phyloP scores from a whole-genome alignment of 768 basidiomycete species.

The Boletus rex-veris region DNA sequence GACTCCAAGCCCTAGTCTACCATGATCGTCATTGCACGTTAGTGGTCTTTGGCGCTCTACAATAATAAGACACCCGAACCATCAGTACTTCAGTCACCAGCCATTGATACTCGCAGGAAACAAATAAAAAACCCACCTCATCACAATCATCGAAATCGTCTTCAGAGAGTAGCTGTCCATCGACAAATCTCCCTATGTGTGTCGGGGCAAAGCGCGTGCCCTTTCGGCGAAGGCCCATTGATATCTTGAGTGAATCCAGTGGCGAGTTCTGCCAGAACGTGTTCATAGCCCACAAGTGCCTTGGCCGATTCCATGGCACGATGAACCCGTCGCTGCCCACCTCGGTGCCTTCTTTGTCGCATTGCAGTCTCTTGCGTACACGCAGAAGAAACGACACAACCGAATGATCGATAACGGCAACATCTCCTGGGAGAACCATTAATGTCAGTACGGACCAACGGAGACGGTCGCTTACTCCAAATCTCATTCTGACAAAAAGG shows the following conservation, averaged over 20 bases:
- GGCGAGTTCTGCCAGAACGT: conserved; percentile 37
- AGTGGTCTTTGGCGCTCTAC: background rate
- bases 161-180: conserved; percentile 20
- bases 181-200: conserved; percentile 41
- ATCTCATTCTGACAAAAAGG: no score
- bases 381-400: conserved; percentile 1
- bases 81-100: background rate
- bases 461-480: no score
- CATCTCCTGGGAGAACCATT: no score
- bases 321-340: conserved; percentile 23
- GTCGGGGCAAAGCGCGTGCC: conserved; percentile 37
- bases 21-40: background rate
- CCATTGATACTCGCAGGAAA: background rate
- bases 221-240: conserved; percentile 35
- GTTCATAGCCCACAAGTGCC: conserved; percentile 1
- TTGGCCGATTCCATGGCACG: conserved; percentile 13
- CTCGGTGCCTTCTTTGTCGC: conserved; percentile 1
- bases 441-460: no score
- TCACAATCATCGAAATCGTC: background rate
- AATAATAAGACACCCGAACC: background rate
- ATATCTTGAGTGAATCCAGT: conserved; percentile 21
- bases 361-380: conserved; percentile 9
- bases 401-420: no score
- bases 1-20: background rate
- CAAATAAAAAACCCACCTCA: background rate